Percentiles rank a stretch among this genome's conserved stretches.
Evolutionary conservation across 23 red algal genomes (phyloP).

Genomic region (Gracilaria domingensis): DNA sequence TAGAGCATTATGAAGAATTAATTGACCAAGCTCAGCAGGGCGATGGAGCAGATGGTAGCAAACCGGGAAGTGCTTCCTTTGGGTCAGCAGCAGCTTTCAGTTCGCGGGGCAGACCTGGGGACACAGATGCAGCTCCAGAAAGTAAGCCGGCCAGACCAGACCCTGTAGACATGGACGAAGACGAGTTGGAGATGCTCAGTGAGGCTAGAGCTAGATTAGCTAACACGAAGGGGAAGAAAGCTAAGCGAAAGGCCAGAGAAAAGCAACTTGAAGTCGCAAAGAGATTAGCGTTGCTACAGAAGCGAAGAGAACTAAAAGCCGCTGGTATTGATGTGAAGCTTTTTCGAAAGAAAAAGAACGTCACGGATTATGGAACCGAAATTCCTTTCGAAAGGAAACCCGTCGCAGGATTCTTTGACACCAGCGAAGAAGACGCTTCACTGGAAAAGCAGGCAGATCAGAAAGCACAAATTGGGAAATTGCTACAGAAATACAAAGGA

Average conservation of each 20-base stretch:
- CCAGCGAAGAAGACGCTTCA: constrained; percentile 44
- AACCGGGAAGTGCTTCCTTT: not conserved
- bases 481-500: constrained; percentile 57
- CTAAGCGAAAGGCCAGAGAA: constrained; percentile 91
- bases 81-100: constrained; percentile 11
- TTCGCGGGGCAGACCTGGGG: constrained; percentile 12
- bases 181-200: constrained; percentile 92
- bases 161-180: constrained; percentile 96
- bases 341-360: constrained; percentile 40
- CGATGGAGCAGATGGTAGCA: not conserved
- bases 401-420: constrained; percentile 77
- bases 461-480: constrained; percentile 39
- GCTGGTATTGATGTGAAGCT: constrained; percentile 78
- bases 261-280: constrained; percentile 84
- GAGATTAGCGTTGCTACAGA: constrained; percentile 79
- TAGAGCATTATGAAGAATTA: constrained; percentile 88
- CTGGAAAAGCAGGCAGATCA: not conserved
- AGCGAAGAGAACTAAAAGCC: constrained; percentile 84
- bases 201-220: constrained; percentile 91
- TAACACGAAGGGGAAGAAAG: constrained; percentile 95
- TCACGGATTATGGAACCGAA: constrained; percentile 81
- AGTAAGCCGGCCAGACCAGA: constrained; percentile 84
- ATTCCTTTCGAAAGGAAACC: constrained; percentile 82
- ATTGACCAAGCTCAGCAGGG: constrained; percentile 78
- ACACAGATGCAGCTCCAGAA: constrained; percentile 69